Base-by-base conservation (phyloP, 352 stramenopile species). In the Phytophthora citricola region DNA sequence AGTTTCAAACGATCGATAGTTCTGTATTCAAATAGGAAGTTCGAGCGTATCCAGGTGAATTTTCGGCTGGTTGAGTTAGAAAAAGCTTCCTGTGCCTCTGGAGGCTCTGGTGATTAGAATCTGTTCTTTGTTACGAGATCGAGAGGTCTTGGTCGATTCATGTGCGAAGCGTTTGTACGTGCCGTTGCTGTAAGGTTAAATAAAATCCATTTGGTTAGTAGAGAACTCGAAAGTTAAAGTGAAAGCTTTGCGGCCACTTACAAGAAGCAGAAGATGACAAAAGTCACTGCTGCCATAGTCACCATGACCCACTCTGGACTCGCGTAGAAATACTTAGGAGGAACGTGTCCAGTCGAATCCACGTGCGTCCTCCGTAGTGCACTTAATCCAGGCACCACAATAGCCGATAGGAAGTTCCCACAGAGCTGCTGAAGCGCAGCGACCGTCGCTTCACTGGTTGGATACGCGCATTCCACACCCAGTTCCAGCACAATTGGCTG, bases 371-470 rank as follows among this genome's bases (percentile, higher is more conserved):
- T 57, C 29, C 78, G 70, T 10, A 90, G 32, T 3, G 79, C 56
- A 54, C 78, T 87, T 9, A 93, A 53, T 0, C 70, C 69, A 10
- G 82, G 85, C 10, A 93, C 82, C 0, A 86, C 17, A 32, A 89
- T 73, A 7, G 82, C 85, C 24, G 83, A 92, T 2, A 93, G 51
- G 22, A 92, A 89, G 54, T 93, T 93, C 9, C 85, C 85, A 60
- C 81, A 92, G 46, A 93, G 81, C 39, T 93, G 85, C 39, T 92
- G 83, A 1, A 93, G 70, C 17, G 85, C 85, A 17, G 85, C 85
- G 43, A 93, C 85, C 0, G 85, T 92, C 5, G 85, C 81, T 48
- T 91, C 85, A 41, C 83, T 93, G 3, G 85, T 93, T 8, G 85
- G 85, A 45, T 87, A 89, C 3, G 85, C 74, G 20, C 85, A 93